Evolutionary conservation across 352 stramenopile species (phyloP).

Genomic region (Lagenidium sp.): DNA sequence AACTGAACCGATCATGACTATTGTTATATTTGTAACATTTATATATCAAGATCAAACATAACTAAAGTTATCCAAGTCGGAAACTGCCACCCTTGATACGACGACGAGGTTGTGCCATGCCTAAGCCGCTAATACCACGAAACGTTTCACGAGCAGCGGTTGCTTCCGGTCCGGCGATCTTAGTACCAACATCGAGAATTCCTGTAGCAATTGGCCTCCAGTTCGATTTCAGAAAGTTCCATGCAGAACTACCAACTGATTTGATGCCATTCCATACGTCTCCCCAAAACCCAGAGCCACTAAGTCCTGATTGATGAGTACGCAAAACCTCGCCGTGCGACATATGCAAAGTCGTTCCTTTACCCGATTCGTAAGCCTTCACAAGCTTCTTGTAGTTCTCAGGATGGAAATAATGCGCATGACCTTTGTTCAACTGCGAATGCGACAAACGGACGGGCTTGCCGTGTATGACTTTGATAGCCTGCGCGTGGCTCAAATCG

Average conservation of each 20-base stretch:
- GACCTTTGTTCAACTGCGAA: constrained; percentile 12
- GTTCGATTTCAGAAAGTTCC: constrained; percentile 5
- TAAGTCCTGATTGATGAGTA: constrained; percentile 13
- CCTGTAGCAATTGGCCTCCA: constrained; percentile 8
- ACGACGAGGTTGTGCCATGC: constrained; percentile 5
- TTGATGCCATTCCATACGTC: constrained; percentile 10
- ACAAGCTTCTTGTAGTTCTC: constrained; percentile 18
- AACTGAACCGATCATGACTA: constrained; percentile 12
- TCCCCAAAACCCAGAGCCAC: constrained; percentile 9
- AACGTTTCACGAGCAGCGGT: constrained; percentile 1
- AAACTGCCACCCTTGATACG: constrained; percentile 4
- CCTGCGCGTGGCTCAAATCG: constrained; percentile 10
- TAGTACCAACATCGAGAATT: constrained; percentile 2
- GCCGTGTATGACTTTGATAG: constrained; percentile 12
- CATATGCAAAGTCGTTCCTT: constrained; percentile 12
- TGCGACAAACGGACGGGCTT: constrained; percentile 13
- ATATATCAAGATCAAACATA: constrained; percentile 15
- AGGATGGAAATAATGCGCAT: constrained; percentile 14
- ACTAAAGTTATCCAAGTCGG: constrained; percentile 10
- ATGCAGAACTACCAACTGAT: background rate
- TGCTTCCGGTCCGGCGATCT: constrained; percentile 1
- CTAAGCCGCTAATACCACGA: constrained; percentile 5
- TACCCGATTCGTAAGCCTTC: constrained; percentile 7
- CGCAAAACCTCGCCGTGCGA: constrained; percentile 10
- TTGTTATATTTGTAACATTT: constrained; percentile 12